These are phyloP conservation scores for Eutypella sp. DNA, from an alignment of 2,329 filamentous ascomycete species.

Conservation along the genomic window DNA sequence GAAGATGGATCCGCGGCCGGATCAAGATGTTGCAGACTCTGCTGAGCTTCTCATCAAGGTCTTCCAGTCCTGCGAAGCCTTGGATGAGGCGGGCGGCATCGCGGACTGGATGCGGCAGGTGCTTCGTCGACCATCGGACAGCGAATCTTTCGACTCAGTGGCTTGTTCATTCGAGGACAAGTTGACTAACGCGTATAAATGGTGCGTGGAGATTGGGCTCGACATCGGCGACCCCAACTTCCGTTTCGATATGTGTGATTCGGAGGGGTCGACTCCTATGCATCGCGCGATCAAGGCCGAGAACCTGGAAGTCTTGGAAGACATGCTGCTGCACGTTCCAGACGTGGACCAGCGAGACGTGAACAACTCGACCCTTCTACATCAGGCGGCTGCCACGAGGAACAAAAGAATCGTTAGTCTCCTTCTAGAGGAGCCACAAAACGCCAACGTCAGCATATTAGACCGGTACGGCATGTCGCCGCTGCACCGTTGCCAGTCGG, in stretches of 20 bases:
- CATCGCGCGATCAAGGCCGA: conserved; percentile 19
- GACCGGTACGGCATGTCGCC: conserved; percentile 19
- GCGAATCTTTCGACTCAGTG: not conserved
- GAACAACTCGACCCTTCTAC: conserved; percentile 21
- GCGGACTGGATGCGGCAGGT: conserved; percentile 17
- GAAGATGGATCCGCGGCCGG: conserved; percentile 9
- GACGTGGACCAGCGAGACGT: conserved; percentile 18
- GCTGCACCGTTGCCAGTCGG: conserved; percentile 23
- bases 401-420: conserved; percentile 22
- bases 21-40: conserved; percentile 16
- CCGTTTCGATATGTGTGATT: conserved; percentile 18
- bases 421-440: conserved; percentile 19
- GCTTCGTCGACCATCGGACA: not conserved
- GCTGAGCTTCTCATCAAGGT: conserved; percentile 20
- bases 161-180: too few species aligned
- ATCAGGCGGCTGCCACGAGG: conserved; percentile 26
- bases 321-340: conserved; percentile 19
- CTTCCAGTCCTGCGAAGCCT: conserved; percentile 14
- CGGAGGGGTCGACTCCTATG: conserved; percentile 18
- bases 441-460: conserved; percentile 19
- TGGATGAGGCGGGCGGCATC: conserved; percentile 23
- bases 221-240: conserved; percentile 19
- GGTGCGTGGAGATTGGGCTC: conserved; percentile 24
- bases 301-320: conserved; percentile 18
- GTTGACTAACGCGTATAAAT: conserved; percentile 15